Conservation (phyloP, 306 rosid species). For the Casuarina cunninghamiana region DNA sequence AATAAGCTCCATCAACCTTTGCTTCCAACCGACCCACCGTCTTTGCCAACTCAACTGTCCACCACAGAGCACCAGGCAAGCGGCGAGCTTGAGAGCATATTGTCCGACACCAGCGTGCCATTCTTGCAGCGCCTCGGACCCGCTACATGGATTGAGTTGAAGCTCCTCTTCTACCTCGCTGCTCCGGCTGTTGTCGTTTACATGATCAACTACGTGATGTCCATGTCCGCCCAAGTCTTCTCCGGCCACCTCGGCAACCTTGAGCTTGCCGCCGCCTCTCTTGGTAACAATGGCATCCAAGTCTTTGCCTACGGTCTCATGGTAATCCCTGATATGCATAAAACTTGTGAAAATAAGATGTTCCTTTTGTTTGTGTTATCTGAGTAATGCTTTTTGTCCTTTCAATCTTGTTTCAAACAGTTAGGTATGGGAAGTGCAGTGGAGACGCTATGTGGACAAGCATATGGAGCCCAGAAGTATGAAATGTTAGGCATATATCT, state of each 20-base stretch:
- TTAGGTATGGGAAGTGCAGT: slow-evolving; percentile 93
- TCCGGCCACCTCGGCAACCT: slow-evolving; percentile 76
- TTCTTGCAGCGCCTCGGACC: slow-evolving; percentile 33
- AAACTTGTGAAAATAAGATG: not conserved
- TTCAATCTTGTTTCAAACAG: slow-evolving; percentile 33
- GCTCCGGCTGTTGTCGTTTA: slow-evolving; percentile 60
- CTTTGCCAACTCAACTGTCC: slow-evolving; percentile 19
- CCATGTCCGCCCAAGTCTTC: slow-evolving; percentile 69
- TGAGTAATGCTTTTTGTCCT: not conserved
- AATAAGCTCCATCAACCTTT: slow-evolving; percentile 14
- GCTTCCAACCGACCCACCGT: not conserved
- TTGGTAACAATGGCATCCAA: slow-evolving; percentile 72
- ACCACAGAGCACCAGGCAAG: slow-evolving; percentile 14
- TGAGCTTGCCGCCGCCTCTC: slow-evolving; percentile 73
- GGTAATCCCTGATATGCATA: slow-evolving; percentile 22
- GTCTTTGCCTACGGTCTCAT: slow-evolving; percentile 67
- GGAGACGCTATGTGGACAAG: slow-evolving; percentile 88
- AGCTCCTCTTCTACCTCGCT: slow-evolving; percentile 53
- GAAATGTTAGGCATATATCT: slow-evolving; percentile 66
- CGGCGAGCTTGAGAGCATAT: slow-evolving; percentile 44
- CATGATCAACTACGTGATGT: slow-evolving; percentile 59
- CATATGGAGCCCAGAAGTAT: slow-evolving; percentile 60
- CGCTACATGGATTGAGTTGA: slow-evolving; percentile 55
- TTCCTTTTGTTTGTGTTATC: no score
- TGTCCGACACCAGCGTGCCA: slow-evolving; percentile 37